Base-by-base conservation (phyloP, 192 early-diverging fungal genomes). In the Linnemannia schmuckeri region DNA sequence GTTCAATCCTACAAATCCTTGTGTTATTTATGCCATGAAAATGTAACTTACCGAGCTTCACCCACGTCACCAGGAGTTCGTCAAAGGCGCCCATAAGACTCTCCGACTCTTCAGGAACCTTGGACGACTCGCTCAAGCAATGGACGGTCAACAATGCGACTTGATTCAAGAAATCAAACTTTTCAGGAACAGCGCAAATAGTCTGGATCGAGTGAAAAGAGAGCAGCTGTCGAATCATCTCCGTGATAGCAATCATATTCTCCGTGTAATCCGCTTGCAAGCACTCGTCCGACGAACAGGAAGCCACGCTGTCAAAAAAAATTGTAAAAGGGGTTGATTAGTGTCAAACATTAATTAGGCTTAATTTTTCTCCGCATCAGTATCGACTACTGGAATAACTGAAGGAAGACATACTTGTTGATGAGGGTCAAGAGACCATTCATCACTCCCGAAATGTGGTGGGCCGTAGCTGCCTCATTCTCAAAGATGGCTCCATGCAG, bases 1-100 rank as follows among this genome's bases (percentile, higher is more conserved):
- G 49, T 52, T 52, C 49, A 52, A 17, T 52, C 20, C 18, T 22
- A 17, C 20, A 17, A 3, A 52, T 52, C 17, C 15, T 17, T 44
- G 27, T 1, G 8, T 33, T 52, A 3, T n/a, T 20, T 18, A 71
- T 33, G 18, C 17, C 37, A 71, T 78, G 68, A 42, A 66, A 24
- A 70, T 38, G 46, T 18, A 40, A 41, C 82, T 70, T 87, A 94
- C 93, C 90, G 30, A 95, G 85, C 33, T 86, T 89, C 0, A 93
- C 90, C 94, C 94, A 95, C 1, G 91, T 89, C 35, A 89, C 90
- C 17, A 95, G 79, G 22, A 92, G 90, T 42, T 94, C 93, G 69
- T 95, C 94, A 49, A 92, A 91, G 0, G 92, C 92, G 33, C 93
- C 94, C 55, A 87, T 87, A 46, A 89, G 88, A 80, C 93, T 92